Conservation (phyloP, 225 moss, liverwort and hornwort species). For the Polytrichum commune region DNA sequence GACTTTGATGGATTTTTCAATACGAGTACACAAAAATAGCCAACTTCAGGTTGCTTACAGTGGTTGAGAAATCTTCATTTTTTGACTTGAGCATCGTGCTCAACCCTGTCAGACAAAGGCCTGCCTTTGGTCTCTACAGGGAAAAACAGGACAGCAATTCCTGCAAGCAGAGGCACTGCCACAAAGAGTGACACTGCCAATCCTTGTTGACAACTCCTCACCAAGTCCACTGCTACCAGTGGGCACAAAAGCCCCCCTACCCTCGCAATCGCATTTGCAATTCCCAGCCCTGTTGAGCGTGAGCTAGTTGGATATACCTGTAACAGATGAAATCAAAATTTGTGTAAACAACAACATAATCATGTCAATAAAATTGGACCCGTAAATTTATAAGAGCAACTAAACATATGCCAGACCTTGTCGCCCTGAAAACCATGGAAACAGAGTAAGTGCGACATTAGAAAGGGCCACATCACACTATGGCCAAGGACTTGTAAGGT, state of each 20-base stretch:
- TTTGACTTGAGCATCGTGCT: neutral
- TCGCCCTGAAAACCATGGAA: too few species aligned
- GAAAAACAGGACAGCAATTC: slow-evolving; percentile 57
- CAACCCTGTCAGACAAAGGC: slow-evolving; percentile 52
- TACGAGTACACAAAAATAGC: too few species aligned
- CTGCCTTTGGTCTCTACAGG: slow-evolving; percentile 69
- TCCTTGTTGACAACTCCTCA: slow-evolving; percentile 59
- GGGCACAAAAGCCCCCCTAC: slow-evolving; percentile 79
- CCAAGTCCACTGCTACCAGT: slow-evolving; percentile 74
- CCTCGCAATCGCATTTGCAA: slow-evolving; percentile 70
- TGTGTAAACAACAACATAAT: too few species aligned
- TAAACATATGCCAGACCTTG: too few species aligned
- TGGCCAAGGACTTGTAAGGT: too few species aligned
- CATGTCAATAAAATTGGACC: too few species aligned
- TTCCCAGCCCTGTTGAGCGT: slow-evolving; percentile 77
- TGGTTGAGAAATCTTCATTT: neutral
- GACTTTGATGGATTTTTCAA: too few species aligned
- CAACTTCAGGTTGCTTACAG: too few species aligned
- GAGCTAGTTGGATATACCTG: slow-evolving; percentile 83
- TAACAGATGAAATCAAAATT: neutral
- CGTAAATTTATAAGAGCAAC: too few species aligned
- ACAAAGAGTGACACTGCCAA: slow-evolving; percentile 66
- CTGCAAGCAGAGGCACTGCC: slow-evolving; percentile 52
- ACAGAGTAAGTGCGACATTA: too few species aligned
- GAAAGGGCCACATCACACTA: too few species aligned